Base-by-base conservation (phyloP, 2,329 filamentous ascomycete genomes). In the Exophiala lecanii-corni region DNA sequence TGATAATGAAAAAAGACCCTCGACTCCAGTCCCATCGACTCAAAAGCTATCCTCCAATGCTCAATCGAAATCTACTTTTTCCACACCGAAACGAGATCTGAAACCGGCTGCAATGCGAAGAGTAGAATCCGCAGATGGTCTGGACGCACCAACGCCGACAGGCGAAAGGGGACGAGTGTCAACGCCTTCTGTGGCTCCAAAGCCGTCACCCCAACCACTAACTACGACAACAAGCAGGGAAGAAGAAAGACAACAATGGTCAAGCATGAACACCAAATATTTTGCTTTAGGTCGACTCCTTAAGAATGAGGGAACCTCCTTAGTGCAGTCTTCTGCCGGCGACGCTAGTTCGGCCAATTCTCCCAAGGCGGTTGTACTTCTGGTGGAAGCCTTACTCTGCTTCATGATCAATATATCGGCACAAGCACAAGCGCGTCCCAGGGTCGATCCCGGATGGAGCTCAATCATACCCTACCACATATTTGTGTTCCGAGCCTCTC, bases 391-490 rank as follows among this genome's bases (percentile, higher is more conserved):
- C 9, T 59, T 72, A 31, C 58, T 73, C 30, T 69, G 67, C 45
- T 73, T 71, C 48, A 68, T 71, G 39, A 60, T 73, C 21, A 67
- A 69, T 9, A 70, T 70, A 46, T 62, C 66, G 33, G 62, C 63
- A 12, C 65, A 69, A 36, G 65, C 70, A 34, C 62, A 65, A 37
- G 59, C 54, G 18, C 68, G 66, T 47, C 52, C 55, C 2, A 39
- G 64, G 19, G 55, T 53, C 18, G 63, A 67, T 15, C 63, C 62
- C 2, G 62, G 59, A 26, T 76, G 73, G 73, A 59, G 65, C 18
- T 68, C 65, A 16, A 69, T 72, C 17, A 56, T 73, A 12, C 60
- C 64, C 15, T 72, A 73, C 41, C 70, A 70, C 64, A 60, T 63
- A 19, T 70, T 68, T 34, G 64, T 73, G 19, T 61, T 59, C 45